These are phyloP conservation scores for Kondoa malvinella DNA, from an alignment of 768 basidiomycete species.

Conservation along the genomic window DNA sequence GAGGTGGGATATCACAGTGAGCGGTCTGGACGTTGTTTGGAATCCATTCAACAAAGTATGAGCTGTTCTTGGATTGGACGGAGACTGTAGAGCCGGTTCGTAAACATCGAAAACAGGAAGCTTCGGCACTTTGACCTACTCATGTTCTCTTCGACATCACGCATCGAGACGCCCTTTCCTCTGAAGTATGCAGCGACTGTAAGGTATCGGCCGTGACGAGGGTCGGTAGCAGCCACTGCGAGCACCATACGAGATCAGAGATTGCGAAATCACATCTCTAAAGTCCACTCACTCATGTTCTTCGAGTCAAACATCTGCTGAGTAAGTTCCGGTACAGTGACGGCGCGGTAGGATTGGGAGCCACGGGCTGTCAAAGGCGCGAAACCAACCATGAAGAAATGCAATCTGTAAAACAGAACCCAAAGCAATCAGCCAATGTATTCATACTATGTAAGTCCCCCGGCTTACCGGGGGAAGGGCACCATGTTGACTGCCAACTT, in stretches of 20 bases:
- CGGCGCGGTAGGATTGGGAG: slow-evolving; percentile 67
- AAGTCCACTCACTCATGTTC: slow-evolving; percentile 46
- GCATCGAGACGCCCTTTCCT: slow-evolving; percentile 93
- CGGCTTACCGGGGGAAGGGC: slow-evolving; percentile 34
- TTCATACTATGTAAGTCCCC: background rate
- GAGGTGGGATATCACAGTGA: slow-evolving; percentile 93
- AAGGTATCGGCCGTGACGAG: slow-evolving; percentile 89
- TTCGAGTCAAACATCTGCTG: slow-evolving; percentile 99
- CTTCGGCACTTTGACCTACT: slow-evolving; percentile 52
- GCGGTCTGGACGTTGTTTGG: slow-evolving; percentile 97
- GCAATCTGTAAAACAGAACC: slow-evolving; percentile 95
- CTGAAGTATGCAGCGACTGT: slow-evolving; percentile 97
- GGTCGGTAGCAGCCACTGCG: slow-evolving; percentile 77
- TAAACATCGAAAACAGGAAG: slow-evolving; percentile 7
- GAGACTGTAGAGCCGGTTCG: background rate
- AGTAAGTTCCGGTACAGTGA: slow-evolving; percentile 91
- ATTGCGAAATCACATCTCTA: slow-evolving; percentile 42
- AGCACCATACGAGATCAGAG: background rate
- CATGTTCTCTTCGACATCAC: slow-evolving; percentile 99
- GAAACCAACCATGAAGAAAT: slow-evolving; percentile 98
- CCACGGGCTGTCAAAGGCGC: slow-evolving; percentile 82
- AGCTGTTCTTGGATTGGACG: slow-evolving; percentile 44
- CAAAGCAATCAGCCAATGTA: slow-evolving; percentile 29
- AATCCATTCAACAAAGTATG: slow-evolving; percentile 55
- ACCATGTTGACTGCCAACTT: slow-evolving; percentile 99